These are phyloP conservation scores for Hemisphaericaspora xylanilytica DNA, from an alignment of 1,139 yeast species.

Conservation along the genomic window DNA sequence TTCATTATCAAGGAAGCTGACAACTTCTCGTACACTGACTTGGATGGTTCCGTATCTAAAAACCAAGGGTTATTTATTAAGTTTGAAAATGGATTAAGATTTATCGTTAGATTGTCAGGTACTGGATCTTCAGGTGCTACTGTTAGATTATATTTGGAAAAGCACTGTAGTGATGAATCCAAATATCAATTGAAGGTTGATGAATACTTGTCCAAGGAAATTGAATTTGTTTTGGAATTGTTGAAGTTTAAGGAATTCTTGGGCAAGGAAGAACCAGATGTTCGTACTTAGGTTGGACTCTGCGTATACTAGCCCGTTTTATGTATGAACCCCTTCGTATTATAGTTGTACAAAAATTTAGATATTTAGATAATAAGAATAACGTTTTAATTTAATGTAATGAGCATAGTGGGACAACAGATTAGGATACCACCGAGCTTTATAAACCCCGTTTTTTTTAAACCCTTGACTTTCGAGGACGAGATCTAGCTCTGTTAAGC, in stretches of 20 bases:
- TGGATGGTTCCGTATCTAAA: slow-evolving; percentile 88
- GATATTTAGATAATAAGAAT: not conserved
- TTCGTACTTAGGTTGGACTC: slow-evolving; percentile 55
- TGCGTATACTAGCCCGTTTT: not conserved
- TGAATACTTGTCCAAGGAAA: slow-evolving; percentile 62
- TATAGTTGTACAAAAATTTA: not conserved
- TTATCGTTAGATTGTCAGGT: slow-evolving; percentile 90
- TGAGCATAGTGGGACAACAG: too few species aligned
- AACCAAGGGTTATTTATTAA: slow-evolving; percentile 91
- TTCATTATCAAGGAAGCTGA: slow-evolving; percentile 70
- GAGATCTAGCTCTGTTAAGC: too few species aligned
- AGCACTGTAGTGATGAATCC: slow-evolving; percentile 62
- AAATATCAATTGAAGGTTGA: slow-evolving; percentile 59
- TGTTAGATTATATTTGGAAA: slow-evolving; percentile 87
- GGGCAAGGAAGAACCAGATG: slow-evolving; percentile 87
- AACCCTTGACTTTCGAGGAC: too few species aligned
- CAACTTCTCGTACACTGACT: slow-evolving; percentile 88
- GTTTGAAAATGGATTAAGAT: slow-evolving; percentile 77
- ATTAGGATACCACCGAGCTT: too few species aligned
- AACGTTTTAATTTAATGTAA: too few species aligned
- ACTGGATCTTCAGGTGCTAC: slow-evolving; percentile 99
- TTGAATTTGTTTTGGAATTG: slow-evolving; percentile 61
- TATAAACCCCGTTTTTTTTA: too few species aligned
- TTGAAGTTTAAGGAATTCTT: slow-evolving; percentile 71
- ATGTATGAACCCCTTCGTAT: not conserved